Evolutionary conservation across 2,329 filamentous ascomycete genomes (phyloP), one percentile per base, ranked within the genome.

Genomic region (Tolypocladium capitatum): DNA sequence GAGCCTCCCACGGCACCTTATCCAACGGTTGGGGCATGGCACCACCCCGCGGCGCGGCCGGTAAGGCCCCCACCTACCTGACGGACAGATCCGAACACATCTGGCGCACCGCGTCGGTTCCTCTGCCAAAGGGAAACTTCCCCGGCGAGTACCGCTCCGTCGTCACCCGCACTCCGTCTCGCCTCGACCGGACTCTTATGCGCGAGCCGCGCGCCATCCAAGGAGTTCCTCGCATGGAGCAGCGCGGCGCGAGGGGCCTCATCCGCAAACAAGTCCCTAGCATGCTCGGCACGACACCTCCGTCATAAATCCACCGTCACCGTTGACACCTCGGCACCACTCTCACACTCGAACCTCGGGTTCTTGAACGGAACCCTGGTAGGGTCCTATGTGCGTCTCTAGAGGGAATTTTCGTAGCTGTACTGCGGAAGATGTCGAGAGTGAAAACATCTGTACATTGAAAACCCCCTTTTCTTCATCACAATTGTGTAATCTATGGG

Each of bases 141-240:
- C 70, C 75, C 0, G 77, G 78, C 49, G 77, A 82, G 54, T 84
- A 84, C 64, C 72, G 74, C 49, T 66, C 72, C 31, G 71, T 80
- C 14, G 70, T 80, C 47, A 80, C 79, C 13, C 69, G 80, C 55
- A 81, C 86, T 34, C 92, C 92, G 5, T 81, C 86, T 8, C 90
- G 86, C 59, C 75, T 98, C 10, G 92, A 98, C 58, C 77, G 83
- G 4, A 78, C 81, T 14, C 71, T 96, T 43, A 95, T 97, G 88
- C 87, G 88, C 63, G 90, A 96, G 66, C 90, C 90, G 30, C 78
- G 90, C 49, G 81, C 86, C 52, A 91, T 95, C 35, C 88, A 94
- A 63, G 90, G 90, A 33, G 81, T 89, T n/a, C 89, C 89, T 24
- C 69, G 78, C 32, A 72, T 75, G 18, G 75, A 78, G 49, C 70